Evolutionary conservation across 352 stramenopile species (phyloP).

Genomic region (Globisporangium paddicum): DNA sequence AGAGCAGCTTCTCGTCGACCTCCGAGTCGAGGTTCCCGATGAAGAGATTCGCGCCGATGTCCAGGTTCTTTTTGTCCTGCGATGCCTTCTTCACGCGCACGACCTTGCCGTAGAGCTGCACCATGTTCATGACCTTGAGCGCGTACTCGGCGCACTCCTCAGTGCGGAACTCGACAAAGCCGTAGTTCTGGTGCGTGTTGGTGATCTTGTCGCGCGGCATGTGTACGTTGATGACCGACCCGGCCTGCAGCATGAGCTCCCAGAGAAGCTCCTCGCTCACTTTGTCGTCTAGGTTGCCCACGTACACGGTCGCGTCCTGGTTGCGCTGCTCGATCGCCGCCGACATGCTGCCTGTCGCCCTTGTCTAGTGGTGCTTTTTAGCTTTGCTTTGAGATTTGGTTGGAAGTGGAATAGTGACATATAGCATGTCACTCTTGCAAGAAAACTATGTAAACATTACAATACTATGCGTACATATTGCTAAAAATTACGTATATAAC

Average conservation of each 20-base stretch:
- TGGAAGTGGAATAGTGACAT: not conserved
- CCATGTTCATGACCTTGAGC: conserved; percentile 99
- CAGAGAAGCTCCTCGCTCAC: conserved; percentile 96
- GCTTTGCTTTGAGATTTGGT: not conserved
- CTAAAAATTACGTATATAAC: not conserved
- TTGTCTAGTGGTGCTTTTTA: not conserved
- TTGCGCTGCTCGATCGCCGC: conserved; percentile 87
- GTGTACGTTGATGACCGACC: conserved; percentile 96
- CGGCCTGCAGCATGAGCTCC: conserved; percentile 94
- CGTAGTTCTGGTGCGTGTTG: conserved; percentile 94
- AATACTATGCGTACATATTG: no score
- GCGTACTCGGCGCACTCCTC: conserved; percentile 98
- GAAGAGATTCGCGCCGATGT: conserved; percentile 99
- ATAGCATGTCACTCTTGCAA: not conserved
- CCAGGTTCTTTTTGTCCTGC: conserved; percentile 93
- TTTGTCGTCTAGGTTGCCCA: conserved; percentile 96
- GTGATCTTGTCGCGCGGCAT: conserved; percentile 99
- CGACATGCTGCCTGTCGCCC: conserved; percentile 40
- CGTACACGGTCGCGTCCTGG: conserved; percentile 97
- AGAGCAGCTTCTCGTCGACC: conserved; percentile 99
- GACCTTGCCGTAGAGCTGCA: conserved; percentile 96
- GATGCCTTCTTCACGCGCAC: conserved; percentile 96
- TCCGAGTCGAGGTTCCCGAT: conserved; percentile 95
- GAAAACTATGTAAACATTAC: no score
- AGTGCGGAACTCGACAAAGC: conserved; percentile 98